Conservation (phyloP, 208 protist genomes). For the Crithidia sp. region DNA sequence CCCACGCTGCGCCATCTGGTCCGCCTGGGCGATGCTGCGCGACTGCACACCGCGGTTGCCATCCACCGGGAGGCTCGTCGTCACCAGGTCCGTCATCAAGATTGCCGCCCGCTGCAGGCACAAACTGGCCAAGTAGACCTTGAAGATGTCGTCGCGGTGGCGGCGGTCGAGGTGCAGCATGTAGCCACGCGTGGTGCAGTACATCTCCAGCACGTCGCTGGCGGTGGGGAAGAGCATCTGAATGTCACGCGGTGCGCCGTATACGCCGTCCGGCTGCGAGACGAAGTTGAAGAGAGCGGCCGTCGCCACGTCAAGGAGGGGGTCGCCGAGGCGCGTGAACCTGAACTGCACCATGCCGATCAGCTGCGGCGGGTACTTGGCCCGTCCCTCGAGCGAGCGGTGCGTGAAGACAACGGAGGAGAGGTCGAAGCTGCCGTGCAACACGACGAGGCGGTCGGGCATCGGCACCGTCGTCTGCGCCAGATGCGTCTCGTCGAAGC, state of each 20-base stretch:
- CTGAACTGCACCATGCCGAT: constrained; percentile 60
- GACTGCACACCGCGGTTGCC: constrained; percentile 26
- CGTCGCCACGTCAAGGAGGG: constrained; percentile 70
- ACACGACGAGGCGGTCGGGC: constrained; percentile 52
- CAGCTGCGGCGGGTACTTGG: constrained; percentile 72
- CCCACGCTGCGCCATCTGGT: constrained; percentile 61
- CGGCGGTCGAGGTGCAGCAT: constrained; percentile 59
- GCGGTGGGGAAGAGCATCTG: constrained; percentile 63
- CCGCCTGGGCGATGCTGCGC: constrained; percentile 53
- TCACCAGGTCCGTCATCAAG: constrained; percentile 42
- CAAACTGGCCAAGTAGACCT: constrained; percentile 65
- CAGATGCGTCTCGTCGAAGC: constrained; percentile 67
- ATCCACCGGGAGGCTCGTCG: background rate
- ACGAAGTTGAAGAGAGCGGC: constrained; percentile 58
- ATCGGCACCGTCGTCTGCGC: constrained; percentile 53
- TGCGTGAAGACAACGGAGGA: constrained; percentile 64
- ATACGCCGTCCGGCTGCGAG: constrained; percentile 58
- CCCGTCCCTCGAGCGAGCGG: constrained; percentile 72
- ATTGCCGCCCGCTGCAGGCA: constrained; percentile 57
- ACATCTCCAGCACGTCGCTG: constrained; percentile 65
- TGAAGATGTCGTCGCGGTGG: constrained; percentile 73
- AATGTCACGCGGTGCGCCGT: constrained; percentile 41
- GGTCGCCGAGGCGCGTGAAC: constrained; percentile 61
- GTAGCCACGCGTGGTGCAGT: constrained; percentile 72
- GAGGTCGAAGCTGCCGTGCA: constrained; percentile 74